Conservation (phyloP, 768 basidiomycete species). For the Termitomyces bulborhizus region DNA sequence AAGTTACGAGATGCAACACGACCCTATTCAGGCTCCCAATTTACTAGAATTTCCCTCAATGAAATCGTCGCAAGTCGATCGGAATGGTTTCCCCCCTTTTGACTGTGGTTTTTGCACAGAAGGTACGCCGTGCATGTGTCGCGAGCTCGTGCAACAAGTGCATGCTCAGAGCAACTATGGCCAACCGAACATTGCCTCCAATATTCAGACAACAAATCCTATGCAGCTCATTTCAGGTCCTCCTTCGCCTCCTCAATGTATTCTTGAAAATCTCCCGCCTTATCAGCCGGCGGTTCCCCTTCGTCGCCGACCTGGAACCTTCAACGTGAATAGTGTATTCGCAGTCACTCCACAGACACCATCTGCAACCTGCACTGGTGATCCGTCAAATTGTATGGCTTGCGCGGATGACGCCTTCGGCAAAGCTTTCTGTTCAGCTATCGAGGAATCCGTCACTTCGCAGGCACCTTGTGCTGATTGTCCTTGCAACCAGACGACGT, state of each 20-base stretch:
- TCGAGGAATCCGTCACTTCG: constrained; percentile 55
- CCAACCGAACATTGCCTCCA: constrained; percentile 15
- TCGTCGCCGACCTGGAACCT: constrained; percentile 43
- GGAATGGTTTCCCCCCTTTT: constrained; percentile 36
- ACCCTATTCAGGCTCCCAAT: constrained; percentile 20
- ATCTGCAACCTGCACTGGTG: constrained; percentile 64
- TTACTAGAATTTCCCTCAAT: constrained; percentile 24
- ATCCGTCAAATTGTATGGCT: constrained; percentile 80
- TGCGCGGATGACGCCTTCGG: constrained; percentile 85
- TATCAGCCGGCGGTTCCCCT: constrained; percentile 83
- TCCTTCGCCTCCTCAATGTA: constrained; percentile 36
- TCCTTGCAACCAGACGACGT: constrained; percentile 27
- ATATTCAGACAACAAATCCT: constrained; percentile 19
- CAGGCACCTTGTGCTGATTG: constrained; percentile 49
- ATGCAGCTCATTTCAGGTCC: constrained; percentile 20
- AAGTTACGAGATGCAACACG: constrained; percentile 24
- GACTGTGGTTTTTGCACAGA: constrained; percentile 76
- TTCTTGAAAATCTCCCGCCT: constrained; percentile 70
- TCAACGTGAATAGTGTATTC: constrained; percentile 46
- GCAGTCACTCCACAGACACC: constrained; percentile 29
- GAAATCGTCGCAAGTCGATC: constrained; percentile 20
- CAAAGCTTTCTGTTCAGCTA: constrained; percentile 79
- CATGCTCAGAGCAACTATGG: constrained; percentile 20
- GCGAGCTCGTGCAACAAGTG: constrained; percentile 52
- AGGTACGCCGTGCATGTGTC: constrained; percentile 69